phyloP scores from a whole-genome alignment of 1,284 basidiomycete genomes.

The Rhodotorula mucilaginosa region DNA sequence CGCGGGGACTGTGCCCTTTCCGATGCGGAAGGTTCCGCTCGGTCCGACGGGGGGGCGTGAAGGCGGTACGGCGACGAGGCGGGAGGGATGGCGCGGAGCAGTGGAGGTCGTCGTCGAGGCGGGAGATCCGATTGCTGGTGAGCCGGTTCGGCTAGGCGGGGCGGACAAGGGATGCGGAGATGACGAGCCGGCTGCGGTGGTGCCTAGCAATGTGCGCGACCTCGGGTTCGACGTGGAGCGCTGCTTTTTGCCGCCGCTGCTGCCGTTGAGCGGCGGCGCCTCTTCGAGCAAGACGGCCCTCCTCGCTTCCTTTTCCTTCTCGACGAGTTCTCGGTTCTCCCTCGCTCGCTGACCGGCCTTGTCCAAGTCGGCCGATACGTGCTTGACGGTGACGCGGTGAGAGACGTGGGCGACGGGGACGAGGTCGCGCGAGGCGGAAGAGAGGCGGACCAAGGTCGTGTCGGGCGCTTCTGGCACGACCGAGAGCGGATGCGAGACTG shows the following conservation, averaged over 20 bases:
- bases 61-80: slow-evolving; percentile 23
- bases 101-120: slow-evolving; percentile 3
- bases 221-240: not conserved
- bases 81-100: slow-evolving; percentile 9
- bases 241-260: not conserved
- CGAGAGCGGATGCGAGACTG: slow-evolving; percentile 23
- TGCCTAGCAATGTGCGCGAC: not conserved
- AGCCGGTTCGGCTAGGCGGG: slow-evolving; percentile 11
- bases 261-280: not conserved
- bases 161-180: slow-evolving; percentile 10
- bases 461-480: slow-evolving; percentile 29
- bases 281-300: slow-evolving; percentile 34
- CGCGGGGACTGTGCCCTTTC: slow-evolving; percentile 22
- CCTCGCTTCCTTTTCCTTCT: slow-evolving; percentile 25
- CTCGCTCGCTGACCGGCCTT: slow-evolving; percentile 20
- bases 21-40: slow-evolving; percentile 29
- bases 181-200: slow-evolving; percentile 1
- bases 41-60: not conserved
- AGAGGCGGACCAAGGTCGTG: slow-evolving; percentile 21
- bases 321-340: slow-evolving; percentile 18
- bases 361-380: slow-evolving; percentile 9
- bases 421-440: slow-evolving; percentile 13
- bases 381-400: slow-evolving; percentile 26
- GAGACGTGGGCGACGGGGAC: slow-evolving; percentile 25
- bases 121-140: not conserved